These are phyloP conservation scores for Beta lomatogona DNA, from an alignment of 179 eudicot genomes.

Conservation along the genomic window DNA sequence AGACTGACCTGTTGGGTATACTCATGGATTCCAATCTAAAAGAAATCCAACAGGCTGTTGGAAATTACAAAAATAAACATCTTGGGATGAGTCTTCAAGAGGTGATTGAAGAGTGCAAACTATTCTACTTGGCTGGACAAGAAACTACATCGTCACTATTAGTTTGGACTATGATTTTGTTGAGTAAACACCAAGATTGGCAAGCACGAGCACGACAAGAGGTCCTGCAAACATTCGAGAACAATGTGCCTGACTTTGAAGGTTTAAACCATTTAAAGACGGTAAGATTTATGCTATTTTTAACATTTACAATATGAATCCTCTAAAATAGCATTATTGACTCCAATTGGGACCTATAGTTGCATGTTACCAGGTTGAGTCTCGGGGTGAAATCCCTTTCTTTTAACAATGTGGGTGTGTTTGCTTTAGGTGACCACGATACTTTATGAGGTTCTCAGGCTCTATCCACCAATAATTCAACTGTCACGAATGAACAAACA, in stretches of 20 bases:
- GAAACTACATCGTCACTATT: constrained; percentile 32
- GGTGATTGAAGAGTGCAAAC: constrained; percentile 36
- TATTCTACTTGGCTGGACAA: constrained; percentile 40
- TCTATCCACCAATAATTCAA: constrained; percentile 22
- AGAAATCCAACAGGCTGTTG: constrained; percentile 21
- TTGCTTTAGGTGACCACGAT: constrained; percentile 28
- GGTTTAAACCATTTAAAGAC: constrained; percentile 32
- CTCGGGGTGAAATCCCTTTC: no score
- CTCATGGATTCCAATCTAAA: constrained; percentile 30
- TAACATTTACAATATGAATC: no score
- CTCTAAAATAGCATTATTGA: no score
- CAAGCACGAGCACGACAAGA: constrained; percentile 37
- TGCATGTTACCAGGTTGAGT: no score
- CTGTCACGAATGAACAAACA: constrained; percentile 1
- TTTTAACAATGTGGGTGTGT: neutral
- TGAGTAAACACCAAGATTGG: constrained; percentile 38
- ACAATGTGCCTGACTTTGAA: constrained; percentile 26
- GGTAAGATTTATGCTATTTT: constrained; percentile 21
- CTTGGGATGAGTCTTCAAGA: constrained; percentile 28
- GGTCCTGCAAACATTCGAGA: constrained; percentile 21
- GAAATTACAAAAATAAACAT: constrained; percentile 2
- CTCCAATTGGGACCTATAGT: no score
- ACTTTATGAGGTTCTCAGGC: constrained; percentile 25
- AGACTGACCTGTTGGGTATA: constrained; percentile 33
- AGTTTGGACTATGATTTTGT: constrained; percentile 29